Base-by-base conservation (phyloP, 1,284 basidiomycete species). In the Agaricales sp. region DNA sequence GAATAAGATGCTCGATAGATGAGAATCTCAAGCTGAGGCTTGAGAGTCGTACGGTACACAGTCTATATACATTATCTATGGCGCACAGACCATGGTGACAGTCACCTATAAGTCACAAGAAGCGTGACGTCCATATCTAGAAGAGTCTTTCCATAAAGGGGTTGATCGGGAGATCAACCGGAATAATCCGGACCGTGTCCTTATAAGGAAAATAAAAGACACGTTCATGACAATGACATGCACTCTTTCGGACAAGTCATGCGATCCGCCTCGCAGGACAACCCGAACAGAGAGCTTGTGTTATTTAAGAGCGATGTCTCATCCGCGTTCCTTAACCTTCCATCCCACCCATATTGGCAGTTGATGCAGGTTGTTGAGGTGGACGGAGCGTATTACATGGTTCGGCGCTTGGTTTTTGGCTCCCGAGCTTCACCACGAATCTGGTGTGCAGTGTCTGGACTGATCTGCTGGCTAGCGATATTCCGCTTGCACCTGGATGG, bases 291-390 rank as follows among this genome's bases (percentile, higher is more conserved):
- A 0, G 3, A 39, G 2, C 49, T 61, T 21, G 43, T 56, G 16
- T 47, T 57, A 0, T 64, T 58, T 50, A 64, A 64, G 51, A 58
- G 56, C 13, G 60, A 65, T 48, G 58, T 66, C 2, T 19, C 57
- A 1, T 52, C 52, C 8, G 63, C 63, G 1, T 66, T 63, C 46
- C 56, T 58, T 11, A 62, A 58, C 50, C 54, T 63, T 1, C 61
- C 60, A 0, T 59, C 56, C 13, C 58, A 64, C 50, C 61, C 59
- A 1, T 23, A 61, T 3, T 64, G 59, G 59, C 63, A 67, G 44
- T 25, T 65, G 1, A 52, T 50, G 21, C 63, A 67, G 47, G 52
- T 62, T 12, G 59, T 65, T 18, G 48, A 22, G 0, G 54, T 67
- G 21, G 58, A 64, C 26, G 54, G 52, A 11, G 21, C 26, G 2